phyloP scores from a whole-genome alignment of 306 rosid species.

The Vigna hirtella region DNA sequence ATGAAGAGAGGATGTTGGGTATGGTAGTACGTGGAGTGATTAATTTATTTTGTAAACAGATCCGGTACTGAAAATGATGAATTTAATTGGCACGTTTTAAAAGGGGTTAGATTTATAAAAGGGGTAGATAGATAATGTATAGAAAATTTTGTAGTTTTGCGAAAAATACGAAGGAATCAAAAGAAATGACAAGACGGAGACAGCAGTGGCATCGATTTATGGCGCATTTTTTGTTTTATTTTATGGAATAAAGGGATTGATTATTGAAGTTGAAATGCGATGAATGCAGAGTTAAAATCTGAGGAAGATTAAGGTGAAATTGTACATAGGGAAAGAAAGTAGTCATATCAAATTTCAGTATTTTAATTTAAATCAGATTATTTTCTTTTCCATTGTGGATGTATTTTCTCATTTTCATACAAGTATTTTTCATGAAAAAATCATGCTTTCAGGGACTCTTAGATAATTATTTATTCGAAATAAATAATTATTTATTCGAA shows the following conservation, averaged over 20 bases:
- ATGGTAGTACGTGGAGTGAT: too few species aligned
- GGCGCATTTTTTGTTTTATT: constrained; percentile 5
- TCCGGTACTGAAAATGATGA: neutral
- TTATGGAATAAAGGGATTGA: neutral
- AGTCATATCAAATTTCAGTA: too few species aligned
- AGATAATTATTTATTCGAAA: too few species aligned
- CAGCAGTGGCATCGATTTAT: neutral
- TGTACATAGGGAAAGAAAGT: too few species aligned
- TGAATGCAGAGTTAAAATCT: too few species aligned
- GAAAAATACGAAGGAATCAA: constrained; percentile 24
- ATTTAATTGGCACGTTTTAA: neutral
- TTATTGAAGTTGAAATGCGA: neutral
- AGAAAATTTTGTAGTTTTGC: neutral
- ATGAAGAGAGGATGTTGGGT: neutral
- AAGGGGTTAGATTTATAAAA: neutral
- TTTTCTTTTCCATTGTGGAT: too few species aligned
- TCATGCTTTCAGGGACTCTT: too few species aligned
- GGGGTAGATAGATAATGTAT: neutral
- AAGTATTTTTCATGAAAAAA: too few species aligned
- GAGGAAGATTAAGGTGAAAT: too few species aligned
- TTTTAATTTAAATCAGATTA: too few species aligned
- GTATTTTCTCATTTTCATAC: too few species aligned
- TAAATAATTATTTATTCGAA: too few species aligned
- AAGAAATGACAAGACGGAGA: neutral
- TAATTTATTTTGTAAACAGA: neutral